Evolutionary conservation across 495 filamentous ascomycete species (phyloP).

Genomic region (Penicillium cinerascens): DNA sequence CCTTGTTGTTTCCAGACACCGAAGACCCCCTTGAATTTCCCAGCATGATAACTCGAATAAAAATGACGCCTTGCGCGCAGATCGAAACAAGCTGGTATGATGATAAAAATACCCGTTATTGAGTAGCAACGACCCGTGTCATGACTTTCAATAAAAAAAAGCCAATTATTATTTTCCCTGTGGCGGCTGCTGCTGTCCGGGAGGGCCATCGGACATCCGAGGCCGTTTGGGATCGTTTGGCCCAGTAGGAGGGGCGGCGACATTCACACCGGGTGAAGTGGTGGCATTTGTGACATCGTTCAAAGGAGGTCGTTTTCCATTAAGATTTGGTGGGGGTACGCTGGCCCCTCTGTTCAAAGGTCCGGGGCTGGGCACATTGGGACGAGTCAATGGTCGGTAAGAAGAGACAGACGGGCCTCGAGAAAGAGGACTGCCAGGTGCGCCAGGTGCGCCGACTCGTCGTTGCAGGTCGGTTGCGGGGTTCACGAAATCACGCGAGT

Average conservation of each 20-base stretch:
- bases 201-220: conserved; percentile 19
- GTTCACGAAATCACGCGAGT: conserved; percentile 58
- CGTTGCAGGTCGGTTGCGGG: conserved; percentile 65
- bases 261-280: conserved; percentile 15
- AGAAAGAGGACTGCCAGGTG: conserved; percentile 35
- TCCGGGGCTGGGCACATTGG: conserved; percentile 24
- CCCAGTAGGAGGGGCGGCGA: conserved; percentile 14
- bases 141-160: neutral
- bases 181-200: conserved; percentile 10
- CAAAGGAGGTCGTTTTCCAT: conserved; percentile 47
- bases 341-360: conserved; percentile 17
- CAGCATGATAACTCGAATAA: neutral
- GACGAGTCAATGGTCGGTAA: conserved; percentile 43
- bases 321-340: conserved; percentile 31
- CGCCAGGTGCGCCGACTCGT: conserved; percentile 67
- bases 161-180: conserved; percentile 10
- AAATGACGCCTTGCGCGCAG: neutral
- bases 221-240: conserved; percentile 37
- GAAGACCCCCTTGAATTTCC: neutral
- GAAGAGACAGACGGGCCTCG: conserved; percentile 40
- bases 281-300: conserved; percentile 51
- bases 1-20: neutral
- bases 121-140: conserved; percentile 1
- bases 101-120: conserved; percentile 13
- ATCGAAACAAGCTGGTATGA: neutral